Conservation (phyloP, 805 yeast genomes). For the Candida schatavii region DNA sequence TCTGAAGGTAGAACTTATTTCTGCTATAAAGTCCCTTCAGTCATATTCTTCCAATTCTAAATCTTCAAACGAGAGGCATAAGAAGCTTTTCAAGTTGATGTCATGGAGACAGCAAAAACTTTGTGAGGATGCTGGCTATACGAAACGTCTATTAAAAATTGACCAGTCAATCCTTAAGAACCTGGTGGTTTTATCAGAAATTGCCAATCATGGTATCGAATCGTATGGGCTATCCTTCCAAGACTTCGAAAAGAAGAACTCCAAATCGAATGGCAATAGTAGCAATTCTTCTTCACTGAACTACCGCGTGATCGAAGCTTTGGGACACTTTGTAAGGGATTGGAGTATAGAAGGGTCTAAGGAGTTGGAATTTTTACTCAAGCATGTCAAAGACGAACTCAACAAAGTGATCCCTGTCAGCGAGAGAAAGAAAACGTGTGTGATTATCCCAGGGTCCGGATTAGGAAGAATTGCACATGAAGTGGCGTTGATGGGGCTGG, state of each 20-base stretch:
- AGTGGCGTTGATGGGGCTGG: constrained; percentile 34
- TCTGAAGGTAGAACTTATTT: constrained; percentile 28
- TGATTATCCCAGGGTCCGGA: constrained; percentile 87
- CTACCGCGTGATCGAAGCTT: constrained; percentile 54
- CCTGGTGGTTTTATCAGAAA: constrained; percentile 40
- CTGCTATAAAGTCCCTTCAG: constrained; percentile 48
- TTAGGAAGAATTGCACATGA: constrained; percentile 75
- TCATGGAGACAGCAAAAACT: constrained; percentile 55
- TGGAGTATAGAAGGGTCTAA: constrained; percentile 54
- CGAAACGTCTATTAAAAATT: constrained; percentile 46
- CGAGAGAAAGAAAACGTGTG: constrained; percentile 39
- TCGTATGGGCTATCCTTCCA: constrained; percentile 43
- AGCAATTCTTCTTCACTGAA: constrained; percentile 13
- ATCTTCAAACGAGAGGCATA: constrained; percentile 44
- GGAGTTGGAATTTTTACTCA: constrained; percentile 53
- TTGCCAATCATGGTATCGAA: constrained; percentile 44
- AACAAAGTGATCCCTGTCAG: constrained; percentile 25
- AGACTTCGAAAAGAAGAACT: constrained; percentile 22
- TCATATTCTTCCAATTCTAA: constrained; percentile 39
- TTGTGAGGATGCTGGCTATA: constrained; percentile 52
- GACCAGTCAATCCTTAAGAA: constrained; percentile 50
- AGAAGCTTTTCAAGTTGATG: constrained; percentile 45
- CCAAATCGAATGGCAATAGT: background rate
- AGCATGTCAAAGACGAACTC: constrained; percentile 49
- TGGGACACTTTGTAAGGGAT: constrained; percentile 78